phyloP scores from a whole-genome alignment of 257 asterid species.

The Eustoma russellianum region DNA sequence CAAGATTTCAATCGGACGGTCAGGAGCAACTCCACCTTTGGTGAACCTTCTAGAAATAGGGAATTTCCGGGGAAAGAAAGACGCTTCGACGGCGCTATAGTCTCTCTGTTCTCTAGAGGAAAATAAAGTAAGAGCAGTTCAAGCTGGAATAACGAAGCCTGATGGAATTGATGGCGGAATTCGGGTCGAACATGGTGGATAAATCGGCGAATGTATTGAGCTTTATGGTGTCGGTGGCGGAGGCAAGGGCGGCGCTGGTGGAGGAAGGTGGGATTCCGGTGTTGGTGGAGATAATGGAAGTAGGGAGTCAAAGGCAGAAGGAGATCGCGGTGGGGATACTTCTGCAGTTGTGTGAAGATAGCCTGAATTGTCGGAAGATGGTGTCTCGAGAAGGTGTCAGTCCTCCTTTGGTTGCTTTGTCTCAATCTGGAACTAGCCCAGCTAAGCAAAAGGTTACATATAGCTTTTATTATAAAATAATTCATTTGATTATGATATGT shows the following conservation, averaged over 20 bases:
- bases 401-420: slow-evolving; percentile 89
- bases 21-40: slow-evolving; percentile 8
- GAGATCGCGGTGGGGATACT: slow-evolving; percentile 72
- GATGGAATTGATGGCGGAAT: slow-evolving; percentile 90
- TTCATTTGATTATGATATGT: too few relatives aligned
- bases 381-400: slow-evolving; percentile 98
- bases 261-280: slow-evolving; percentile 95
- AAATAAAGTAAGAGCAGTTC: slow-evolving; percentile 59
- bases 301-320: slow-evolving; percentile 82
- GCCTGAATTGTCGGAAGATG: slow-evolving; percentile 62
- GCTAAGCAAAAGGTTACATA: slow-evolving; percentile 98
- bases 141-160: slow-evolving; percentile 90
- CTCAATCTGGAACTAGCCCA: slow-evolving; percentile 83
- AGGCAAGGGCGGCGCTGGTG: slow-evolving; percentile 72
- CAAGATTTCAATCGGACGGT: slow-evolving; percentile 10
- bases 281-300: slow-evolving; percentile 82
- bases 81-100: slow-evolving; percentile 25
- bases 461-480: too few relatives aligned
- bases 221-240: slow-evolving; percentile 43
- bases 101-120: slow-evolving; percentile 70
- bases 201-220: slow-evolving; percentile 73
- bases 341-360: slow-evolving; percentile 40
- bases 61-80: slow-evolving; percentile 15
- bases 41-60: slow-evolving; percentile 15
- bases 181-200: slow-evolving; percentile 86